Conservation (phyloP, 2,329 filamentous ascomycete genomes). For the Pseudocercospora cruenta region DNA sequence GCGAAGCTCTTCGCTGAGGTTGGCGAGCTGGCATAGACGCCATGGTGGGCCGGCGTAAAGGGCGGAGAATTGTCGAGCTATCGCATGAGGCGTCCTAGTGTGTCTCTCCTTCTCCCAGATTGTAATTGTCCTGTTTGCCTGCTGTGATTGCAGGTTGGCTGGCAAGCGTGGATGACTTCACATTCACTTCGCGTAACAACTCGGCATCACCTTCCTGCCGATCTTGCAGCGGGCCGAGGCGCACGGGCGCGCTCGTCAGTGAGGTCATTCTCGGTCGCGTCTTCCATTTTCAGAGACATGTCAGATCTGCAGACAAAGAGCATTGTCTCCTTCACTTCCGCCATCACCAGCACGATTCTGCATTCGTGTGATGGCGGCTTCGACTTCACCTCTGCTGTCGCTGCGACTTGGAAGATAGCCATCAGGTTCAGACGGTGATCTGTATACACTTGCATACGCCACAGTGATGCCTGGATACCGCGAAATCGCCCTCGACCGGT, state of each 20-base stretch:
- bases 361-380: background rate
- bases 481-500: background rate
- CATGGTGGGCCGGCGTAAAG: constrained; percentile 36
- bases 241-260: background rate
- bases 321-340: too few relatives aligned
- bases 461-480: constrained; percentile 1
- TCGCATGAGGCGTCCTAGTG: background rate
- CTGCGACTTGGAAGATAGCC: background rate
- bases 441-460: background rate
- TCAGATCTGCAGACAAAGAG: background rate
- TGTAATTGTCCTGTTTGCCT: background rate
- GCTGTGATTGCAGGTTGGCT: background rate
- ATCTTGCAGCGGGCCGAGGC: constrained; percentile 1
- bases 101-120: background rate
- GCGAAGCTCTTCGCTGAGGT: constrained; percentile 28
- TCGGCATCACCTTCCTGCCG: constrained; percentile 1
- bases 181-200: constrained; percentile 14
- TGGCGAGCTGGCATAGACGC: constrained; percentile 46
- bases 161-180: constrained; percentile 3
- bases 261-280: background rate
- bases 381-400: background rate
- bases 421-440: background rate
- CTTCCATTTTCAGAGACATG: background rate
- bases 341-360: background rate
- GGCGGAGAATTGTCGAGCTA: background rate